A percentile compares a stretch with the other conserved stretches of the same genome.
Conservation (phyloP, 257 asterid genomes). For the Solanum dulcamara region DNA sequence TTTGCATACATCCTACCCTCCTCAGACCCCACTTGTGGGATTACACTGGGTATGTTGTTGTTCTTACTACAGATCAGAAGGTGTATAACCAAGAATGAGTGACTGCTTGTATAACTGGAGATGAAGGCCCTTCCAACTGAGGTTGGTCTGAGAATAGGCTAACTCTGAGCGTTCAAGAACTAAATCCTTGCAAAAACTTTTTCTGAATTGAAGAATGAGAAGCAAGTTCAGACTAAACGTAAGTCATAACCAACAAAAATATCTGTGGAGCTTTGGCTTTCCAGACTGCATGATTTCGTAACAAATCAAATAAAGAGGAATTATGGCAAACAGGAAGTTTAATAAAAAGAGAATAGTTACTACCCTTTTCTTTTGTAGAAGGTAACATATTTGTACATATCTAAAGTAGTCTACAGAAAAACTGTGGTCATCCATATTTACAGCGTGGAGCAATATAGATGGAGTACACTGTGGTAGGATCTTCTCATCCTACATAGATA, state of each 20-base stretch:
- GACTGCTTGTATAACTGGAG: constrained; percentile 42
- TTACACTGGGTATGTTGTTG: not conserved
- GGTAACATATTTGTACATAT: not conserved
- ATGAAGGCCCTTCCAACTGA: constrained; percentile 54
- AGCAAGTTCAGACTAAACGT: not conserved
- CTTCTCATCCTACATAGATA: not conserved
- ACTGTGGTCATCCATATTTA: not conserved
- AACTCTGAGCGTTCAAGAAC: constrained; percentile 27
- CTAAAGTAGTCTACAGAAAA: not conserved
- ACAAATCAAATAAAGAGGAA: too few species aligned
- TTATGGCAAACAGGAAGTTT: not conserved
- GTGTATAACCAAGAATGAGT: constrained; percentile 50
- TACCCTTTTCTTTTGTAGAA: not conserved
- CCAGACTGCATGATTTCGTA: too few species aligned
- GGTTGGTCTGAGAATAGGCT: constrained; percentile 77
- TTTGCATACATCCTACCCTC: not conserved
- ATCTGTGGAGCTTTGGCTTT: not conserved
- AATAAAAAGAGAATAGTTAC: not conserved
- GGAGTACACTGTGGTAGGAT: not conserved
- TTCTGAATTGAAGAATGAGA: constrained; percentile 30
- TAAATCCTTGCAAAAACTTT: constrained; percentile 37
- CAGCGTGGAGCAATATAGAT: not conserved
- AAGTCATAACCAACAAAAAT: not conserved
- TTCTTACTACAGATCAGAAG: constrained; percentile 18
- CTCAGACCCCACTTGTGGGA: not conserved